A percentile compares a stretch with the other conserved stretches of the same genome.
Evolutionary conservation across 2,329 filamentous ascomycete species (phyloP).

Genomic region (Penicillium sp.): DNA sequence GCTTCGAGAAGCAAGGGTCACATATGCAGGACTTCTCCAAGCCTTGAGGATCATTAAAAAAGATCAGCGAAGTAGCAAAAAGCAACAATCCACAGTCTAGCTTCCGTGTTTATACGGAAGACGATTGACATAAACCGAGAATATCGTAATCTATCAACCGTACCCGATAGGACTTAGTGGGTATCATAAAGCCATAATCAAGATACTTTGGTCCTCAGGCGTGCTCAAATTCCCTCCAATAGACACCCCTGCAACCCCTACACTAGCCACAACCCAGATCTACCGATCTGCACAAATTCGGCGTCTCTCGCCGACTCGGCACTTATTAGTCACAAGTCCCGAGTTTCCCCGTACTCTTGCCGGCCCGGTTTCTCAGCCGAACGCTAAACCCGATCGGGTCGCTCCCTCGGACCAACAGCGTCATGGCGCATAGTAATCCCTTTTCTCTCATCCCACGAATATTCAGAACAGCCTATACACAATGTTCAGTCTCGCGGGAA

Average conservation of each 20-base stretch:
- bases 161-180: not conserved
- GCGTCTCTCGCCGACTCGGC: constrained; percentile 1
- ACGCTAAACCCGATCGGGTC: constrained; percentile 20
- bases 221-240: not conserved
- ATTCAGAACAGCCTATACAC: not conserved
- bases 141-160: not conserved
- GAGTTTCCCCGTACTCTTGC: constrained; percentile 25
- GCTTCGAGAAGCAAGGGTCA: no score
- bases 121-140: not conserved
- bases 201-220: not conserved
- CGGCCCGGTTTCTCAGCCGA: constrained; percentile 7
- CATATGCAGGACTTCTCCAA: no score
- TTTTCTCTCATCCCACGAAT: not conserved
- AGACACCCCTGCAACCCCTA: not conserved
- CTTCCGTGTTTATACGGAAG: not conserved
- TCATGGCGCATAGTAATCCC: constrained; percentile 16
- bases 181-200: not conserved
- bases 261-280: not conserved
- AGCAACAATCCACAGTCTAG: no score
- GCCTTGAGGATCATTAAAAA: no score
- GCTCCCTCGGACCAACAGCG: constrained; percentile 15
- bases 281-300: not conserved
- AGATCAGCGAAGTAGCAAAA: no score
- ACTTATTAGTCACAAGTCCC: constrained; percentile 11
- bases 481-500: constrained; percentile 21